A percentile compares a stretch with the other conserved stretches of the same genome.
These are phyloP conservation scores for Dichomitus squalens DNA, from an alignment of 1,284 basidiomycete genomes.

Conservation along the genomic window DNA sequence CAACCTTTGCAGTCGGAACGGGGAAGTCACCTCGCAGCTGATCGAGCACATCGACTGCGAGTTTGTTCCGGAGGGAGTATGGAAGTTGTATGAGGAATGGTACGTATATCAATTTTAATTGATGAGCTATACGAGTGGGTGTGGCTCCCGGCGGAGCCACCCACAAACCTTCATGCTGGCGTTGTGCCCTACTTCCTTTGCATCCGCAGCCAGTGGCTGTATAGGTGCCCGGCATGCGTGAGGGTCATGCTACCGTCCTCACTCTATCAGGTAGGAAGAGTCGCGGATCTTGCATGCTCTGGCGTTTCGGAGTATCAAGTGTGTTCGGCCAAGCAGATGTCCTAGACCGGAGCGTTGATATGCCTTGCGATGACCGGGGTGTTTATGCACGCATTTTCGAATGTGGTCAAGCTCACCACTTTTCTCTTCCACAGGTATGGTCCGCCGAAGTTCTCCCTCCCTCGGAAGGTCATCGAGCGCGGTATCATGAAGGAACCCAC, in stretches of 20 bases:
- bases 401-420: slow-evolving; percentile 1
- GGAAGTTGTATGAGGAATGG: slow-evolving; percentile 60
- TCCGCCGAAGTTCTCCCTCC: slow-evolving; percentile 50
- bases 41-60: slow-evolving; percentile 78
- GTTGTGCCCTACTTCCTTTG: background rate
- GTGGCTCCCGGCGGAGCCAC: background rate
- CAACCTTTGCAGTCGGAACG: slow-evolving; percentile 56
- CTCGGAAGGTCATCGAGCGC: slow-evolving; percentile 67
- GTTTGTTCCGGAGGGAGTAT: slow-evolving; percentile 74
- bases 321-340: background rate
- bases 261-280: background rate
- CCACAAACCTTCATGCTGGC: background rate
- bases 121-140: background rate
- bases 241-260: background rate
- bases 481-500: slow-evolving; percentile 53
- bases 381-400: background rate
- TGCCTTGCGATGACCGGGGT: background rate
- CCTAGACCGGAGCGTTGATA: background rate
- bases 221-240: no score
- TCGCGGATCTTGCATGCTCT: background rate
- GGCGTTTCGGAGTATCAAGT: background rate
- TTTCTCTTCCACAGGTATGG: slow-evolving; percentile 65
- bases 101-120: slow-evolving; percentile 19
- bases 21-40: slow-evolving; percentile 46
- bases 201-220: background rate